Conservation (phyloP, 78 protist species). For the Monosiga brevicollis region DNA sequence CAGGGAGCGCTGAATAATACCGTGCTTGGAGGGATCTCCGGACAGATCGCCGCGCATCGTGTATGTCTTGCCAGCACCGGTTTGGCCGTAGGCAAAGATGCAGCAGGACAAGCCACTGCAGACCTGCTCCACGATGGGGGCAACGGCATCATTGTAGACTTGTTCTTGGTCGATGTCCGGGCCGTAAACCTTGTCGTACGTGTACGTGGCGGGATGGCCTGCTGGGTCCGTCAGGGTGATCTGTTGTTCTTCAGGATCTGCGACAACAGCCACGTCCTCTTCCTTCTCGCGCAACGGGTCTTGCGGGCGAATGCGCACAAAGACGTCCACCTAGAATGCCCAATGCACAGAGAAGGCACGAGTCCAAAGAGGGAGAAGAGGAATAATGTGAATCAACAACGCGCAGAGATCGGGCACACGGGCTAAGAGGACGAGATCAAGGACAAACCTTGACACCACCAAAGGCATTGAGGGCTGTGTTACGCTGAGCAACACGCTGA, state of each 20-base stretch:
- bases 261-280: not conserved
- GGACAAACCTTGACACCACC: not conserved
- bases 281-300: not conserved
- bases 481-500: too few species aligned
- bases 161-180: not conserved
- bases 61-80: not conserved
- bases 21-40: not conserved
- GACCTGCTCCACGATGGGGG: not conserved
- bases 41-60: not conserved
- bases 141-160: not conserved
- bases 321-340: too few species aligned
- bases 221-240: not conserved
- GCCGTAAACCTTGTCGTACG: not conserved
- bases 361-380: too few species aligned
- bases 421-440: too few species aligned
- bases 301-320: not conserved
- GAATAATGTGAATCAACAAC: too few species aligned
- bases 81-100: not conserved
- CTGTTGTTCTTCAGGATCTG: not conserved
- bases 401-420: too few species aligned
- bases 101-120: not conserved
- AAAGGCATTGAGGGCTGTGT: not conserved
- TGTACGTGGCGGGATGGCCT: not conserved
- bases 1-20: not conserved
- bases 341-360: too few species aligned